phyloP scores from a whole-genome alignment of 441 rosid species.

The Monsonia emarginata region DNA sequence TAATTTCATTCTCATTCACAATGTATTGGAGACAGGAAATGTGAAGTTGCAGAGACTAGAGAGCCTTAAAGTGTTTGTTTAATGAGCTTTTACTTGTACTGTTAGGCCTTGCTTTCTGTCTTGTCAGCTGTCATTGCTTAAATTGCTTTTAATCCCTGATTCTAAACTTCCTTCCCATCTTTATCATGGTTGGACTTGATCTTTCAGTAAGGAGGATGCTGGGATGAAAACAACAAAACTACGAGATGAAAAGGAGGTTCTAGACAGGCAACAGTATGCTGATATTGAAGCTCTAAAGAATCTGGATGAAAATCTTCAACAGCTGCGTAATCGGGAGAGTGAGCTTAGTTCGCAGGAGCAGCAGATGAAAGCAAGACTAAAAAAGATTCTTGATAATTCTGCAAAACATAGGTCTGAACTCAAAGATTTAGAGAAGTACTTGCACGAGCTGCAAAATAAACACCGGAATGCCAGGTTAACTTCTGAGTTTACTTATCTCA shows the following conservation, averaged over 20 bases:
- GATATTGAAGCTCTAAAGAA: constrained; percentile 83
- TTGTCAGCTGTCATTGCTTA: constrained; percentile 2
- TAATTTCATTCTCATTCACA: neutral
- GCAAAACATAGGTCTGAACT: constrained; percentile 55
- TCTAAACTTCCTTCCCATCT: neutral
- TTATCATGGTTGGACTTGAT: constrained; percentile 17
- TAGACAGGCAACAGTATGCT: constrained; percentile 88
- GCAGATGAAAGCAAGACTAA: constrained; percentile 57
- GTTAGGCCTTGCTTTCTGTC: neutral
- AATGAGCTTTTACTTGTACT: neutral
- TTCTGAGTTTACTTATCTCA: constrained; percentile 5
- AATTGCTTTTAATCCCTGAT: constrained; percentile 2
- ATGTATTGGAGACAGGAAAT: neutral
- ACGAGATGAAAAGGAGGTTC: constrained; percentile 92
- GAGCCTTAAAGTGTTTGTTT: neutral
- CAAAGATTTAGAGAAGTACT: constrained; percentile 48
- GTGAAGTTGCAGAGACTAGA: neutral
- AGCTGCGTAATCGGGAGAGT: constrained; percentile 61
- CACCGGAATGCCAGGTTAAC: constrained; percentile 67
- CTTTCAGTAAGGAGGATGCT: constrained; percentile 87
- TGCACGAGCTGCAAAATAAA: constrained; percentile 63
- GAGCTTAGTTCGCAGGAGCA: constrained; percentile 72
- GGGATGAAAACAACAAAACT: constrained; percentile 81
- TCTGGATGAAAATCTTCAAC: constrained; percentile 91
- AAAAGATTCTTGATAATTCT: constrained; percentile 54